Base-by-base conservation (phyloP, 106 monocot species). In the Allium cepa region DNA sequence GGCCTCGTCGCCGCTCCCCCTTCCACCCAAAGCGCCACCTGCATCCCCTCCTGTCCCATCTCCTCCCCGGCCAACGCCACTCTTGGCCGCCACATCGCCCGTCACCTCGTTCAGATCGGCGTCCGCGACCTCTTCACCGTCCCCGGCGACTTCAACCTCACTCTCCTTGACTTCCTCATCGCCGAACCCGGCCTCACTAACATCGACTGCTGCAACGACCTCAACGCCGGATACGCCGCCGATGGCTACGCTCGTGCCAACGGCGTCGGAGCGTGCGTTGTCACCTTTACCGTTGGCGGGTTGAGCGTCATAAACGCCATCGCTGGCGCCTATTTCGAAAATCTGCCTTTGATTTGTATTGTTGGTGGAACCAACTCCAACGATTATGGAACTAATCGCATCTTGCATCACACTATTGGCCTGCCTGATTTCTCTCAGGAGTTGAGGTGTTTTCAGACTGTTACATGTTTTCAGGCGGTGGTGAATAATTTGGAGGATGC, bases 101-200 rank as follows among this genome's bases (percentile, higher is more conserved):
- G 71, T 63, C 77, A 78, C 13, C 78, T 71, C 56, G 73, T 70
- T 68, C 71, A 84, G 77, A 63, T 80, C 56, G 84, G 84, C 50
- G 77, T 79, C 66, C 16, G 64, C 46, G 84, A 84, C 63, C 59
- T 84, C 45, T 84, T 84, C 73, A 52, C 80, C 11, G 84, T 84
- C 14, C 84, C 84, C 50, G 84, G 84, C 15, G 80, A 84, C 70
- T 84, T 84, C 66, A 84, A 84, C 71, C 80, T 84, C 50, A 80
- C 84, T 17, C 80, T 84, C 18, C 84, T 84, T 10, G 84, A 84
- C 57, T 77, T 80, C 67, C 80, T 84, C 52, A 77, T 84, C 60
- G 84, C 77, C 46, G 84, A 84, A 62, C 84, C 84, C 59, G 76
- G 77, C 58, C 84, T 84, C 56, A 74, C 57, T 11, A 73, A 77